Conservation (phyloP, 257 asterid genomes). For the Solanum neorickii region DNA sequence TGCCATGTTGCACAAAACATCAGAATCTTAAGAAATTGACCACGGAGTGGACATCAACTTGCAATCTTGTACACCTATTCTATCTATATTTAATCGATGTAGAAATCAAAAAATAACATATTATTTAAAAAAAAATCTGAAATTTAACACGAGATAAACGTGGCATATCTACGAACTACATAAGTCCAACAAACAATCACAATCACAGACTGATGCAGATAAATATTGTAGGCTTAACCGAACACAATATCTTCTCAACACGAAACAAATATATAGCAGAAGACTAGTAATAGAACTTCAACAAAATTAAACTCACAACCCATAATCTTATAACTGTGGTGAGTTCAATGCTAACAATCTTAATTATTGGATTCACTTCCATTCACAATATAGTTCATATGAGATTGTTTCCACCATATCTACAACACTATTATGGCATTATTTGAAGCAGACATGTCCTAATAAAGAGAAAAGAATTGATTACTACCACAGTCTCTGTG, state of each 20-base stretch:
- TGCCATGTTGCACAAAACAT: neutral
- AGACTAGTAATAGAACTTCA: neutral
- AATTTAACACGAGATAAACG: neutral
- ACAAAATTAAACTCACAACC: neutral
- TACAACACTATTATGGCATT: neutral
- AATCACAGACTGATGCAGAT: neutral
- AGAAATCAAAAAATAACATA: neutral
- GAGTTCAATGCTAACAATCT: neutral
- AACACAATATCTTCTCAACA: neutral
- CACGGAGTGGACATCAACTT: neutral
- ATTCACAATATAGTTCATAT: neutral
- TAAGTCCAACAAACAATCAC: neutral
- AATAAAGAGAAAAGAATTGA: neutral
- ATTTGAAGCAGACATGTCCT: neutral
- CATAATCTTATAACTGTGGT: neutral
- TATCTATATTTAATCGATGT: neutral
- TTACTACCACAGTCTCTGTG: slow-evolving; percentile 43
- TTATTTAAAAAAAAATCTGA: neutral
- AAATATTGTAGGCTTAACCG: neutral
- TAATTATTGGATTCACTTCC: neutral
- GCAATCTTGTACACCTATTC: neutral
- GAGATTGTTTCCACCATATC: neutral
- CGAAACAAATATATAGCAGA: neutral
- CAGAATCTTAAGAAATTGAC: neutral
- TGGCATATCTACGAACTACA: slow-evolving; percentile 50